Evolutionary conservation across 441 rosid genomes (phyloP).

Genomic region (Erodium trifolium): DNA sequence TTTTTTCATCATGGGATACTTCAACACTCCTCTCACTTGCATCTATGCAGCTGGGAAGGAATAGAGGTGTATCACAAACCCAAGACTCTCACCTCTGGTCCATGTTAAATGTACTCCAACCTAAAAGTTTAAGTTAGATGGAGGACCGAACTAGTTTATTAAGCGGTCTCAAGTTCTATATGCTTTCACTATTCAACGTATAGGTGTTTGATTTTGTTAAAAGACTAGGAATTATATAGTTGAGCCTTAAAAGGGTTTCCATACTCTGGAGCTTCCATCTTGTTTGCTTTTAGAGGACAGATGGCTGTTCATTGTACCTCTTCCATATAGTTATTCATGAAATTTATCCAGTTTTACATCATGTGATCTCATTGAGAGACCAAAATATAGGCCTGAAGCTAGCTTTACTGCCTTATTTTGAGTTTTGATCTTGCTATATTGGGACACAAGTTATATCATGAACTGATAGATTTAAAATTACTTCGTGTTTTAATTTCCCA

Average conservation of each 20-base stretch:
- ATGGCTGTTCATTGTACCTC: background rate
- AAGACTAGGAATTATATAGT: background rate
- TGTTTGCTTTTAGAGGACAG: background rate
- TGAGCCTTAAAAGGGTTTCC: background rate
- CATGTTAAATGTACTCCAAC: too few species aligned
- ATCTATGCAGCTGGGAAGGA: too few species aligned
- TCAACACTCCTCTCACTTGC: too few species aligned
- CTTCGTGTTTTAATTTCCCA: background rate
- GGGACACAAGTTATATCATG: background rate
- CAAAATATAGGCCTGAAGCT: background rate
- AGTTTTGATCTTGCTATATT: background rate
- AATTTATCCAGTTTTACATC: background rate
- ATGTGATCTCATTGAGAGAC: background rate
- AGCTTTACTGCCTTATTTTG: conserved; percentile 3
- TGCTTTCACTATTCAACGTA: too few species aligned
- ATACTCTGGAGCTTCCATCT: background rate
- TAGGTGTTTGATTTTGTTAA: background rate
- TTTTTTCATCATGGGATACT: too few species aligned
- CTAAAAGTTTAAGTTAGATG: too few species aligned
- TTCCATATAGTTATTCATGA: background rate
- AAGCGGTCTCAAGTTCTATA: too few species aligned
- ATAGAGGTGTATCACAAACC: too few species aligned
- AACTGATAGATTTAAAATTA: background rate
- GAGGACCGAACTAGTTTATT: too few species aligned
- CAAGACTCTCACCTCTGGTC: too few species aligned